phyloP scores from a whole-genome alignment of 2,329 filamentous ascomycete genomes.

The Calonectria pauciramosa region DNA sequence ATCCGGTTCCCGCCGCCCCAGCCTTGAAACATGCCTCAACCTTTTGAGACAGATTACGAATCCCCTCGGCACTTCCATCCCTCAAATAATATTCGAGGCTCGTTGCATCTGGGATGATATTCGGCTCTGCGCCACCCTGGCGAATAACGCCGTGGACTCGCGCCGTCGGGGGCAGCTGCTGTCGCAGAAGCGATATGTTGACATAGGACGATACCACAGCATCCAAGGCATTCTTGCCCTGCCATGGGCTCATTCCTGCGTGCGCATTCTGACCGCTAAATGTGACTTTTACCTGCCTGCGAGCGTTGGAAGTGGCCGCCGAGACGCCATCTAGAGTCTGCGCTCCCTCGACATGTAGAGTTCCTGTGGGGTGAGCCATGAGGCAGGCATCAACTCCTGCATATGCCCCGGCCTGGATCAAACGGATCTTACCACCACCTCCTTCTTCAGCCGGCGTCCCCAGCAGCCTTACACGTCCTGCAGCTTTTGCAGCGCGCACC shows the following conservation, averaged over 20 bases:
- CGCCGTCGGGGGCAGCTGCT: slow-evolving; percentile 67
- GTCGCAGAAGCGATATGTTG: slow-evolving; percentile 64
- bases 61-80: slow-evolving; percentile 49
- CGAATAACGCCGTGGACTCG: slow-evolving; percentile 66
- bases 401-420: slow-evolving; percentile 61
- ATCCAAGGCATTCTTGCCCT: slow-evolving; percentile 72
- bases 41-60: slow-evolving; percentile 46
- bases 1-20: slow-evolving; percentile 60
- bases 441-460: slow-evolving; percentile 69
- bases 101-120: slow-evolving; percentile 68
- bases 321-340: slow-evolving; percentile 49
- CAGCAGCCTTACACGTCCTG: slow-evolving; percentile 50
- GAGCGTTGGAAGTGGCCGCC: slow-evolving; percentile 61
- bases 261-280: slow-evolving; percentile 70
- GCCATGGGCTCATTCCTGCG: slow-evolving; percentile 69
- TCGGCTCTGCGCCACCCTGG: slow-evolving; percentile 65
- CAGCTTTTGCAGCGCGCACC: slow-evolving; percentile 8
- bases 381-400: slow-evolving; percentile 49
- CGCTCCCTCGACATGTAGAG: not conserved
- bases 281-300: slow-evolving; percentile 64
- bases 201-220: slow-evolving; percentile 65
- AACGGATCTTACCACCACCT: slow-evolving; percentile 64
- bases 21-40: slow-evolving; percentile 59
- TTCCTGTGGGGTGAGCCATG: slow-evolving; percentile 46
- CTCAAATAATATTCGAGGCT: slow-evolving; percentile 52